A percentile compares a stretch with the other conserved stretches of the same genome.
Evolutionary conservation across 441 rosid species (phyloP).

Genomic region (Melastoma candidum): DNA sequence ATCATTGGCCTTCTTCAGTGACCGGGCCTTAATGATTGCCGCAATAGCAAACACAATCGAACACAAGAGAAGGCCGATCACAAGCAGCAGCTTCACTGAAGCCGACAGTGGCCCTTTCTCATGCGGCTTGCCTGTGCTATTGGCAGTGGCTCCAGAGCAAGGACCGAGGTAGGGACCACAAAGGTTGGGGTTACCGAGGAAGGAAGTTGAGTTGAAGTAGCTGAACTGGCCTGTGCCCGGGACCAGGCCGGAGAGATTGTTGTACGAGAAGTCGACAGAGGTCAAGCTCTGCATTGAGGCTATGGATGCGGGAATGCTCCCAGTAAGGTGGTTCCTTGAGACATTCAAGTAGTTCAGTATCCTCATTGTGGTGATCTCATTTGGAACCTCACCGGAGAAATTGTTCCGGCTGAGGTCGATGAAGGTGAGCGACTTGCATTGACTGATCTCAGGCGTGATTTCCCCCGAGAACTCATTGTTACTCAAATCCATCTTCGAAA

Average conservation of each 20-base stretch:
- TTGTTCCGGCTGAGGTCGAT: slow-evolving; percentile 82
- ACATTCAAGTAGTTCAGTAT: slow-evolving; percentile 82
- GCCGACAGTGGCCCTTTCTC: slow-evolving; percentile 64
- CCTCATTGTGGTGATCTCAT: slow-evolving; percentile 73
- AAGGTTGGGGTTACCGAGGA: slow-evolving; percentile 71
- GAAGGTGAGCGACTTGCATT: slow-evolving; percentile 74
- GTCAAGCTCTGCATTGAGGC: slow-evolving; percentile 91
- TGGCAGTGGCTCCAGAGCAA: slow-evolving; percentile 58
- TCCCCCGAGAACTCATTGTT: slow-evolving; percentile 64
- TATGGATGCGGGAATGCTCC: slow-evolving; percentile 67
- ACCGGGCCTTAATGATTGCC: slow-evolving; percentile 80
- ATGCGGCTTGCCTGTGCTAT: slow-evolving; percentile 44
- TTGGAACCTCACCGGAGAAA: slow-evolving; percentile 78
- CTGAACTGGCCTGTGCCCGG: slow-evolving; percentile 91
- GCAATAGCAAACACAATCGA: slow-evolving; percentile 83
- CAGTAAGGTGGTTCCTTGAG: slow-evolving; percentile 70
- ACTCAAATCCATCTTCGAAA: slow-evolving; percentile 80
- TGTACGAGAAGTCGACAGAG: slow-evolving; percentile 88
- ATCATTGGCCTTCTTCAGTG: slow-evolving; percentile 73
- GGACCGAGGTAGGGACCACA: slow-evolving; percentile 90
- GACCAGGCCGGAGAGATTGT: slow-evolving; percentile 89
- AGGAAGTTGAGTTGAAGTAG: slow-evolving; percentile 91
- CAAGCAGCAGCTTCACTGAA: slow-evolving; percentile 84
- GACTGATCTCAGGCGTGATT: slow-evolving; percentile 66
- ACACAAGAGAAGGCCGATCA: slow-evolving; percentile 77